Conservation (phyloP, 495 filamentous ascomycete genomes). For the Podospora conica region DNA sequence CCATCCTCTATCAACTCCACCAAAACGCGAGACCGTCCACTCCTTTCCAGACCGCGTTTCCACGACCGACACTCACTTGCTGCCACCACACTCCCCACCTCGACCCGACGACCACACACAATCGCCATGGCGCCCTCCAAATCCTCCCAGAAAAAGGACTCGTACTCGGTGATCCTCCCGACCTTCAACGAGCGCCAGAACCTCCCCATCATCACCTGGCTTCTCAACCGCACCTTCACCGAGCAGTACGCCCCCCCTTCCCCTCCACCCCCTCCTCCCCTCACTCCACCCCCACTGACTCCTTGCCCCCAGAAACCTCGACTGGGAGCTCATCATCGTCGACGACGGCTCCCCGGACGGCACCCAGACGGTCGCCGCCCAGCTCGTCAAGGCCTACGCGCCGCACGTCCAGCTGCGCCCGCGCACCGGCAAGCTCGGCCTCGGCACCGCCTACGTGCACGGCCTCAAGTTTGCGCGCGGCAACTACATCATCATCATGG, state of each 20-base stretch:
- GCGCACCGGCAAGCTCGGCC: conserved; percentile 87
- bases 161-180: conserved; percentile 94
- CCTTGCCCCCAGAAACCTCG: conserved; percentile 59
- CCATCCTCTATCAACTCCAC: not conserved
- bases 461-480: conserved; percentile 80
- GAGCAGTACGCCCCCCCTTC: conserved; percentile 54
- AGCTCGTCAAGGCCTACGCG: conserved; percentile 78
- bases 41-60: conserved; percentile 1
- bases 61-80: not conserved
- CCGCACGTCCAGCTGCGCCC: conserved; percentile 75
- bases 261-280: not conserved
- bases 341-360: conserved; percentile 97
- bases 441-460: conserved; percentile 96
- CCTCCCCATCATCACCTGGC: conserved; percentile 90
- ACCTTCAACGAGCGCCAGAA: conserved; percentile 98
- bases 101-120: not conserved
- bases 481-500: conserved; percentile 98
- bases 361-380: conserved; percentile 80
- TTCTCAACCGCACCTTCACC: conserved; percentile 84
- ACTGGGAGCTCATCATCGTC: conserved; percentile 96
- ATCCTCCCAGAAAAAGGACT: conserved; percentile 44
- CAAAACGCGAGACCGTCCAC: not conserved
- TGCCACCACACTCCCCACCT: not conserved
- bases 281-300: not conserved
- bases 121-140: conserved; percentile 31